Percentiles rank a stretch among this genome's conserved stretches.
phyloP scores from a whole-genome alignment of 148 eudicot species.

The Fagopyrum esculentum region DNA sequence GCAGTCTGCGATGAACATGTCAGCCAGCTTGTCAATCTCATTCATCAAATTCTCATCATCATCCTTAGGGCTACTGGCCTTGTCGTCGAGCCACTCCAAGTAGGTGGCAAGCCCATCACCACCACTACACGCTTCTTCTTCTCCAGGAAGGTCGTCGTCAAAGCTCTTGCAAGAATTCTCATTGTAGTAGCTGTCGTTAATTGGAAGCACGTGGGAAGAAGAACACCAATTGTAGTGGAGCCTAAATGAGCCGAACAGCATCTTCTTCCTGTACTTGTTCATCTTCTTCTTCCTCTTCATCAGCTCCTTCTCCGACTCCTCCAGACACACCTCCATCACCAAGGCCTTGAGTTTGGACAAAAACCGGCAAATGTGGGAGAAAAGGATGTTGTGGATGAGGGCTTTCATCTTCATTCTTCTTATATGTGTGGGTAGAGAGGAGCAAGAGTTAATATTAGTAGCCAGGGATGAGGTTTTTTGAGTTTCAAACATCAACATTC shows the following conservation, averaged over 20 bases:
- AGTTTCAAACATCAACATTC: constrained; percentile 44
- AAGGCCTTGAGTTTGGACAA: constrained; percentile 64
- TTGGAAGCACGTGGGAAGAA: constrained; percentile 64
- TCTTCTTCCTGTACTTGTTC: constrained; percentile 50
- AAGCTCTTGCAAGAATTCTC: constrained; percentile 11
- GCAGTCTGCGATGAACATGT: constrained; percentile 73
- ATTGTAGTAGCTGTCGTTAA: constrained; percentile 29
- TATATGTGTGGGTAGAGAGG: constrained; percentile 21
- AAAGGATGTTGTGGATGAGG: constrained; percentile 51
- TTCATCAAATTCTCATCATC: constrained; percentile 21
- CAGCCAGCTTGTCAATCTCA: constrained; percentile 87
- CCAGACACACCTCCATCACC: constrained; percentile 36
- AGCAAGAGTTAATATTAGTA: constrained; percentile 9
- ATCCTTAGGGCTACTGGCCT: constrained; percentile 17
- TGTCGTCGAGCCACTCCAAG: constrained; percentile 89
- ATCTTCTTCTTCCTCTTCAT: constrained; percentile 20
- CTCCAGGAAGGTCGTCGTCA: neutral
- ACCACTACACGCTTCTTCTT: neutral
- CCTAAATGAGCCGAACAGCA: constrained; percentile 72
- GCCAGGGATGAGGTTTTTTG: constrained; percentile 23
- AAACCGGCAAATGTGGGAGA: constrained; percentile 54
- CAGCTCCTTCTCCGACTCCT: constrained; percentile 14
- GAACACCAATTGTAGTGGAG: constrained; percentile 90
- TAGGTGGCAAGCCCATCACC: constrained; percentile 54
- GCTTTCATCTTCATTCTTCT: constrained; percentile 60